Evolutionary conservation across 2,329 filamentous ascomycete species (phyloP).

Genomic region (Sclerotinia minor): DNA sequence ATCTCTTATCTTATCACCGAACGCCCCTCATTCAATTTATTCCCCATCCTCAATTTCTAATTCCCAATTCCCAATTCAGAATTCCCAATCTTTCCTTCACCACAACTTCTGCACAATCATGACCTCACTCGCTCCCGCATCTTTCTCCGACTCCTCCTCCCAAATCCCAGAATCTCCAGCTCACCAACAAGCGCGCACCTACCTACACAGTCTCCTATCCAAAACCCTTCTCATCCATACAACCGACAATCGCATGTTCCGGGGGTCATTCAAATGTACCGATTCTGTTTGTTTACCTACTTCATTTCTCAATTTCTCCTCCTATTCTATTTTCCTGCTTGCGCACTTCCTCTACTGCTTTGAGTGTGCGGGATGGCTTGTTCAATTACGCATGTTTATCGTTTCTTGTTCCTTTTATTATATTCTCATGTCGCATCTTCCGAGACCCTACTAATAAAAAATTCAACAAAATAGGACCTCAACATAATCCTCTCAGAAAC

Average conservation of each 20-base stretch:
- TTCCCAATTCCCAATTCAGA: neutral
- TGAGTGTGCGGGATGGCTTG: too few species aligned
- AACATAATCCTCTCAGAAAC: slow-evolving; percentile 86
- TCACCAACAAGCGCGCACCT: slow-evolving; percentile 54
- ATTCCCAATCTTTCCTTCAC: neutral
- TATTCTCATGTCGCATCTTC: too few species aligned
- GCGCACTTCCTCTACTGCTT: neutral
- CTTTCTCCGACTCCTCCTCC: neutral
- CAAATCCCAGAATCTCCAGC: slow-evolving; percentile 18
- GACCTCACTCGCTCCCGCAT: neutral
- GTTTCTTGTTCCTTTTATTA: too few species aligned
- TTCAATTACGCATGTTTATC: neutral
- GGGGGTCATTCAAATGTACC: slow-evolving; percentile 90
- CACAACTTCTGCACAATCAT: slow-evolving; percentile 1
- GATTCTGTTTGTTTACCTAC: slow-evolving; percentile 66
- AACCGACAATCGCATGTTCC: slow-evolving; percentile 83
- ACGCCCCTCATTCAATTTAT: neutral
- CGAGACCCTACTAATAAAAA: neutral
- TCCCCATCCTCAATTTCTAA: neutral
- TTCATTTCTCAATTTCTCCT: slow-evolving; percentile 12
- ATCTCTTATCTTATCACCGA: slow-evolving; percentile 28
- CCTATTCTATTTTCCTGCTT: slow-evolving; percentile 1
- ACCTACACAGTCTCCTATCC: slow-evolving; percentile 68
- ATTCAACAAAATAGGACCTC: slow-evolving; percentile 61
- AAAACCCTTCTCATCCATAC: slow-evolving; percentile 78